Evolutionary conservation across 2,329 filamentous ascomycete genomes (phyloP).

Genomic region (Cryphonectria parasitica): DNA sequence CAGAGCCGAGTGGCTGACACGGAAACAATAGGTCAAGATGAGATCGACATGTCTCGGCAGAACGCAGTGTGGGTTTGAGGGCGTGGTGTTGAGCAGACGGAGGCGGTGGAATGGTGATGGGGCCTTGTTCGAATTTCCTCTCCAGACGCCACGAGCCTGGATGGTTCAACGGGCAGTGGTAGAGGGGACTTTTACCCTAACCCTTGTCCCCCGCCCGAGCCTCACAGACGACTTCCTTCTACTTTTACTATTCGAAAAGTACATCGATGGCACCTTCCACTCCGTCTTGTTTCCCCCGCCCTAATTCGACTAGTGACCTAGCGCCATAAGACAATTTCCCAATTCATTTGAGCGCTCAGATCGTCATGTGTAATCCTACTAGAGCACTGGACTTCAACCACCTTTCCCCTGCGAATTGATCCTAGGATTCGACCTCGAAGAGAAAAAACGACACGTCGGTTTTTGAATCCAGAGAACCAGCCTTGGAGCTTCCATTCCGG

Average conservation of each 20-base stretch:
- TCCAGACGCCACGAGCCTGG: not conserved
- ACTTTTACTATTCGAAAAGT: not conserved
- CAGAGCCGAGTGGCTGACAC: constrained; percentile 5
- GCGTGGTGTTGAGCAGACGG: not conserved
- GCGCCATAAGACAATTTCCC: not conserved
- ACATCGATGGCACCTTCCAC: not conserved
- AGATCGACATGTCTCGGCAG: constrained; percentile 28
- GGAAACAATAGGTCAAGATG: constrained; percentile 17
- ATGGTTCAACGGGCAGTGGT: not conserved
- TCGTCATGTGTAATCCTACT: not conserved
- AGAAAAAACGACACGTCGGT: not conserved
- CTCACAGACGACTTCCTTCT: not conserved
- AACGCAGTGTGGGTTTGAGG: constrained; percentile 4
- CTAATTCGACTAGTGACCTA: not conserved
- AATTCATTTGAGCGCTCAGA: not conserved
- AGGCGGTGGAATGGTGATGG: not conserved
- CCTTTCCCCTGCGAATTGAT: not conserved
- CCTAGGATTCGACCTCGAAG: not conserved
- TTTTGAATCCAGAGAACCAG: not conserved
- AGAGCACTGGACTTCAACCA: not conserved
- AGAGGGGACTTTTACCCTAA: not conserved
- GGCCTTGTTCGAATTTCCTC: not conserved
- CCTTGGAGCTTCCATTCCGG: not conserved
- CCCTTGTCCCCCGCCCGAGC: not conserved
- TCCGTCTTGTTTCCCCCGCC: not conserved